Evolutionary conservation across 2,329 filamentous ascomycete species (phyloP).

Genomic region (Shiraia bambusicola): DNA sequence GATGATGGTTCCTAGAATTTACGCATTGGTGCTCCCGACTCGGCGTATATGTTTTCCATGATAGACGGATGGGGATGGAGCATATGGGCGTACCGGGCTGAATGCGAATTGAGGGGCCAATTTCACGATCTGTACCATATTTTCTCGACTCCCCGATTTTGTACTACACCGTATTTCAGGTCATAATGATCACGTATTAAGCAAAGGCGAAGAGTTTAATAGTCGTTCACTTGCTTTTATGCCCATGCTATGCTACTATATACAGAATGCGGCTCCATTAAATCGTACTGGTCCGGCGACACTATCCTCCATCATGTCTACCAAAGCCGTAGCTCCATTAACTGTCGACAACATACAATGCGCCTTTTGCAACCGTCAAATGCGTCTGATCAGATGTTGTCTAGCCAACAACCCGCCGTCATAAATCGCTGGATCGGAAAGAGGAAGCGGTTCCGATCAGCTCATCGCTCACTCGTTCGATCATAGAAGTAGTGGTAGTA

Average conservation of each 20-base stretch:
- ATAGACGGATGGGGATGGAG: slow-evolving; percentile 9
- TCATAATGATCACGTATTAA: background rate
- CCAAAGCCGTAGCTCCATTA: slow-evolving; percentile 22
- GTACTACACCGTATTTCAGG: slow-evolving; percentile 15
- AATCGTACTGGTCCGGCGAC: slow-evolving; percentile 13
- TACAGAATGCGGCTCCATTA: slow-evolving; percentile 31
- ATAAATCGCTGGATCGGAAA: slow-evolving; percentile 22
- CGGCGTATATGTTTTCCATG: slow-evolving; percentile 20
- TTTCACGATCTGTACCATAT: slow-evolving; percentile 30
- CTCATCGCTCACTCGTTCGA: slow-evolving; percentile 25
- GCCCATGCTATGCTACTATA: slow-evolving; percentile 36
- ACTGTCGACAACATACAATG: slow-evolving; percentile 19
- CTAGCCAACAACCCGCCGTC: slow-evolving; percentile 31
- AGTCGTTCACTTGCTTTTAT: slow-evolving; percentile 10
- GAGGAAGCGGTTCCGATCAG: slow-evolving; percentile 24
- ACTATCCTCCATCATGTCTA: slow-evolving; percentile 18
- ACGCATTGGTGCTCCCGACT: background rate
- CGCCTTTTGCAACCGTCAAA: slow-evolving; percentile 29
- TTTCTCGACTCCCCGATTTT: slow-evolving; percentile 31
- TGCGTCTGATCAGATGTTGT: slow-evolving; percentile 12
- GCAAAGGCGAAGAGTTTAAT: background rate
- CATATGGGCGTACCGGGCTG: slow-evolving; percentile 18
- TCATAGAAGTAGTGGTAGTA: slow-evolving; percentile 36
- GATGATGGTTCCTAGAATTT: slow-evolving; percentile 7
- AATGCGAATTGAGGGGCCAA: slow-evolving; percentile 10